Evolutionary conservation across 495 filamentous ascomycete genomes (phyloP), one percentile per base, ranked within the genome.

Genomic region (Aspergillus ellipticus): DNA sequence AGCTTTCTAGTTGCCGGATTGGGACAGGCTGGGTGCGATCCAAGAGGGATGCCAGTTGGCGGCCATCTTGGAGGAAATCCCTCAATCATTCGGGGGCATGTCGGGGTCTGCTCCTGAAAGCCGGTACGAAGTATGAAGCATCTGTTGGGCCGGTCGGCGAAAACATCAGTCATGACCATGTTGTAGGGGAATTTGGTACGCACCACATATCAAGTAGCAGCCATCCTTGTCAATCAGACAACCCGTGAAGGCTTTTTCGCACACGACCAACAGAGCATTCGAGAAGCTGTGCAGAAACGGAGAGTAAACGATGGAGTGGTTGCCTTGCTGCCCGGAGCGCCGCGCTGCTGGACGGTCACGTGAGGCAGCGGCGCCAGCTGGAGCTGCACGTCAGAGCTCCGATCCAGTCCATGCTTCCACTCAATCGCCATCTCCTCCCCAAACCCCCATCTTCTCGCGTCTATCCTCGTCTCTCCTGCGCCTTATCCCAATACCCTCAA

Each of bases 351-450:
- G 31, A 33, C 6, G 35, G 19, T 37, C 22, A 53, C 51, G 26
- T 31, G 37, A 53, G 10, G 41, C 41, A 19, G 24, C 22, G 28
- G 45, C 35, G 35, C 35, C 35, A 39, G 33, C 35, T 39, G 51
- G 50, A 37, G 51, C 46, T 52, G 56, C 48, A 58, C 57, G 57
- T 63, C 52, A 56, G 45, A 48, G 45, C 45, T 48, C 45, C 45
- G 45, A 48, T 39, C 35, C 35, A 60, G 51, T 26, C 48, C 54
- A 55, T 60, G 50, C 42, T 49, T 61, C 55, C 54, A 56, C 59
- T 47, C 43, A 24, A 28, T 28, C 45, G 29, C 22, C 45, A 48
- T 39, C 56, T 35, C 46, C 17, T 39, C n/a, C 24, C 22, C 45
- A 24, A 9, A 28, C 22, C 24, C 43, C 15, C 45, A 29, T 48